Conservation (phyloP, 768 basidiomycete species). For the Pisolithus microcarpus region DNA sequence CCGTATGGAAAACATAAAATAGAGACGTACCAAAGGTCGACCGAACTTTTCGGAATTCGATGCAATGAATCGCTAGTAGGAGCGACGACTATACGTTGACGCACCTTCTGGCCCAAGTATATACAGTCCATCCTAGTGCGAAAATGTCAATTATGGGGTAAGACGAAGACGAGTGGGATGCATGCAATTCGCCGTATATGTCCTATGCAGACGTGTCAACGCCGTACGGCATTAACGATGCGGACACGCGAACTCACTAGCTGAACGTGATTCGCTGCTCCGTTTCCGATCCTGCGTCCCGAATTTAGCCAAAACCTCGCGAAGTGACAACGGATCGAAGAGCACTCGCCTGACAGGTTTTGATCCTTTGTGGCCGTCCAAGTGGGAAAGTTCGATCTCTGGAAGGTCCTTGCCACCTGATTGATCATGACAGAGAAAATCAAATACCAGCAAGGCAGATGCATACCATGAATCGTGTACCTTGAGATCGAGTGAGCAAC, state of each 20-base stretch:
- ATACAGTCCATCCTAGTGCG: conserved; percentile 82
- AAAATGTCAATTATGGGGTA: not conserved
- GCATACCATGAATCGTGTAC: conserved; percentile 83
- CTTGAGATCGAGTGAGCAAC: conserved; percentile 12
- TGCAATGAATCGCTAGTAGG: not conserved
- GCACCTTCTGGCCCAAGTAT: conserved; percentile 88
- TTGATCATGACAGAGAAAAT: not conserved
- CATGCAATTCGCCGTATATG: conserved; percentile 89
- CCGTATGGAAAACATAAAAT: not conserved
- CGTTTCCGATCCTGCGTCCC: conserved; percentile 73
- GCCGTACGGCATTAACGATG: not conserved
- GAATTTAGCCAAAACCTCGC: conserved; percentile 1
- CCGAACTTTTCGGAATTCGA: conserved; percentile 45
- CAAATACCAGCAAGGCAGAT: not conserved
- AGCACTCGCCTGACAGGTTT: conserved; percentile 59
- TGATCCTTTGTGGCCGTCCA: conserved; percentile 84
- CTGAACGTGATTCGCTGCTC: conserved; percentile 90
- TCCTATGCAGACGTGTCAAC: conserved; percentile 45
- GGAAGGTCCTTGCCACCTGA: conserved; percentile 71
- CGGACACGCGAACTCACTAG: conserved; percentile 39
- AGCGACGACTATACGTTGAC: conserved; percentile 7
- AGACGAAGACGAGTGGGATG: not conserved
- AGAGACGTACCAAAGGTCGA: conserved; percentile 55
- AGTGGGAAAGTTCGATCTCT: conserved; percentile 76
- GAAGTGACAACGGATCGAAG: not conserved